Conservation (phyloP, 768 basidiomycete species). For the Russula ochroleuca region DNA sequence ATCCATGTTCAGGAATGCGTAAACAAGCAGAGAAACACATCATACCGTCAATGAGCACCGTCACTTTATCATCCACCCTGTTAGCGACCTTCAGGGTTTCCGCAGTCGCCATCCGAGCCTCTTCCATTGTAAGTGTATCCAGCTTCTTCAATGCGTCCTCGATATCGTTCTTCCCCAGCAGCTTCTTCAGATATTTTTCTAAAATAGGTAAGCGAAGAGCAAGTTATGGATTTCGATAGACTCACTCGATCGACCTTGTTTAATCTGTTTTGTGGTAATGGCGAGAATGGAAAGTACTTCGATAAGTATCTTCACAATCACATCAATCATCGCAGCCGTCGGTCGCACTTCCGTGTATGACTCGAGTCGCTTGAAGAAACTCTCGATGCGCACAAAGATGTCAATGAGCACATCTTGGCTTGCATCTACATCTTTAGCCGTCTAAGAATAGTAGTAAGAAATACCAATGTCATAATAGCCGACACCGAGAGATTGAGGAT, state of each 20-base stretch:
- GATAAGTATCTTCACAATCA: not conserved
- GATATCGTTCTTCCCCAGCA: slow-evolving; percentile 5
- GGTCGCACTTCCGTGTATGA: not conserved
- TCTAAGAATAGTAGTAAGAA: no score
- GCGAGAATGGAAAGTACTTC: slow-evolving; percentile 5
- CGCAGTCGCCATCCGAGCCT: not conserved
- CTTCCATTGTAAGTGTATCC: slow-evolving; percentile 3
- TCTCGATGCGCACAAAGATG: not conserved
- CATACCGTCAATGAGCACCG: not conserved
- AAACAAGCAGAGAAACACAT: not conserved
- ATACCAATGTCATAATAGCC: not conserved
- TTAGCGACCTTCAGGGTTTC: not conserved
- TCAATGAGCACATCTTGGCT: not conserved
- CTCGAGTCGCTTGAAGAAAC: not conserved
- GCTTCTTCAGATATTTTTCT: not conserved
- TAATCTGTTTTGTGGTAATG: not conserved
- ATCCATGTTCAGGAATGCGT: not conserved
- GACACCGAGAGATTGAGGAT: not conserved
- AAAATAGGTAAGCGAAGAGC: not conserved
- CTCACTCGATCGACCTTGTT: not conserved
- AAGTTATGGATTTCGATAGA: not conserved
- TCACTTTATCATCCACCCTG: not conserved
- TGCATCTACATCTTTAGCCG: not conserved
- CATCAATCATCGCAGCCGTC: not conserved
- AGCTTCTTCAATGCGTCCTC: not conserved